Conservation (phyloP, 1,284 basidiomycete species). For the Prillingera fragicola region DNA sequence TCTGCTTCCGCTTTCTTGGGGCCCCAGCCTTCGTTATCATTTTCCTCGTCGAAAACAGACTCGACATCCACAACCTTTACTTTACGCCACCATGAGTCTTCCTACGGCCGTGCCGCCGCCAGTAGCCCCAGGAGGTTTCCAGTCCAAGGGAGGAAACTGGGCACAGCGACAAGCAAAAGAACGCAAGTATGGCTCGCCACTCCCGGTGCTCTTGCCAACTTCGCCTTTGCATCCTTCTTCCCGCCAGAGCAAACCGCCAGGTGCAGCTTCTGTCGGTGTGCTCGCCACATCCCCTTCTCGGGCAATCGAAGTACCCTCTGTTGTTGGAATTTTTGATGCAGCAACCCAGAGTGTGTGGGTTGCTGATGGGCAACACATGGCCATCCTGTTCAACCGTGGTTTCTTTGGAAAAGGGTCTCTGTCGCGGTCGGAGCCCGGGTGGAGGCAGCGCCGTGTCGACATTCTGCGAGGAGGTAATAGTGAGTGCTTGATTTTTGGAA, state of each 20-base stretch:
- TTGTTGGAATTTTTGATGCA: slow-evolving; percentile 61
- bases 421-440: slow-evolving; percentile 89
- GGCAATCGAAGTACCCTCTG: slow-evolving; percentile 23
- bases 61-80: too few species aligned
- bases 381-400: slow-evolving; percentile 76
- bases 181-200: slow-evolving; percentile 40
- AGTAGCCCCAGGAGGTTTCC: slow-evolving; percentile 5
- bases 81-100: slow-evolving; percentile 5
- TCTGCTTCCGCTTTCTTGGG: too few species aligned
- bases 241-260: slow-evolving; percentile 1
- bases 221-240: slow-evolving; percentile 28
- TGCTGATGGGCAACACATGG: slow-evolving; percentile 56
- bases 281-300: neutral
- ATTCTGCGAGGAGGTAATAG: slow-evolving; percentile 49
- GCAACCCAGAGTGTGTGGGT: slow-evolving; percentile 77
- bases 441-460: slow-evolving; percentile 72
- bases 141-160: slow-evolving; percentile 12
- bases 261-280: slow-evolving; percentile 3
- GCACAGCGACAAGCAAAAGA: slow-evolving; percentile 19
- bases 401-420: slow-evolving; percentile 97
- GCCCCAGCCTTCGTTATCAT: too few species aligned
- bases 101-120: slow-evolving; percentile 7
- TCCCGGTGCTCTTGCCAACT: slow-evolving; percentile 40
- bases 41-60: too few species aligned
- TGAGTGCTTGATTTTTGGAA: slow-evolving; percentile 24